Evolutionary conservation across 192 early-diverging fungal species (phyloP).

Genomic region (Coemansia sp.): DNA sequence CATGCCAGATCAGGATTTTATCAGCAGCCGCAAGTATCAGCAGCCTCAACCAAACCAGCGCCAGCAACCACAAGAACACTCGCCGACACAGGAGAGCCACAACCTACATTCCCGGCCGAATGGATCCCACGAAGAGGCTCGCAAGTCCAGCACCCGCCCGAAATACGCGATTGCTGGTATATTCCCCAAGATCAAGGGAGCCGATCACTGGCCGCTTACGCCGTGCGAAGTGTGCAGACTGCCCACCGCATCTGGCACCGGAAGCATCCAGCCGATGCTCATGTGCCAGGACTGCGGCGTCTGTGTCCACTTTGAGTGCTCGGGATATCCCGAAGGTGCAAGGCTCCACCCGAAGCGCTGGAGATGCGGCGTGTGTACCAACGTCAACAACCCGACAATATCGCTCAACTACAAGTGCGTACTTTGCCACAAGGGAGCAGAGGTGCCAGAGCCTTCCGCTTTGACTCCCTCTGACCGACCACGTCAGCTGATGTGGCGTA

Average conservation of each 20-base stretch:
- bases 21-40: conserved; percentile 26
- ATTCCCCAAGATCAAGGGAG: conserved; percentile 12
- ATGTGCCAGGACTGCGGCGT: conserved; percentile 50
- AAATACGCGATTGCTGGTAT: conserved; percentile 7
- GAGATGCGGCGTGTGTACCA: conserved; percentile 64
- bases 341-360: conserved; percentile 34
- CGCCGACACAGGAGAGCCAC: not conserved
- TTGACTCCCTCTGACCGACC: conserved; percentile 3
- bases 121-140: conserved; percentile 10
- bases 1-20: conserved; percentile 45
- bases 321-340: conserved; percentile 36
- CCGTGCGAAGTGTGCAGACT: conserved; percentile 41
- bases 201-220: conserved; percentile 31
- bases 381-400: conserved; percentile 59
- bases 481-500: conserved; percentile 61
- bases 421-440: conserved; percentile 55
- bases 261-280: conserved; percentile 18
- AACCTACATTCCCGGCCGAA: not conserved
- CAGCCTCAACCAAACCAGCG: not conserved
- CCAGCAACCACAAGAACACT: conserved; percentile 6
- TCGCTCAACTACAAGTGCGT: conserved; percentile 66
- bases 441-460: not conserved
- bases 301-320: conserved; percentile 47
- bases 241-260: conserved; percentile 8
- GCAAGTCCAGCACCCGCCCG: not conserved